Conservation (phyloP, 345 rosid genomes). For the Arabis hirsuta region DNA sequence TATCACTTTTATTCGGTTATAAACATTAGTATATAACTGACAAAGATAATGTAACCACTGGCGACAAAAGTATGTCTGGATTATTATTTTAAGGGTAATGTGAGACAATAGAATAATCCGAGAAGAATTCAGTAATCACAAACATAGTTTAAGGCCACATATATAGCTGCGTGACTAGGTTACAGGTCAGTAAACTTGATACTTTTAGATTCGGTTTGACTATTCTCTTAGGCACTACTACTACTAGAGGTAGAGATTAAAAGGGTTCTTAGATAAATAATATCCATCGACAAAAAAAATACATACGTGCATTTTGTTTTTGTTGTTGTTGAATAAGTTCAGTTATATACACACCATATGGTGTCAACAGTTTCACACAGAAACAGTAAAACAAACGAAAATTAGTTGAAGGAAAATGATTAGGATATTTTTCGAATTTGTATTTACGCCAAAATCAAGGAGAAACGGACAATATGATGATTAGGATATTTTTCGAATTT, state of each 20-base stretch:
- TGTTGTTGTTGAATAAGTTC: too few species aligned
- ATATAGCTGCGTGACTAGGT: constrained; percentile 39
- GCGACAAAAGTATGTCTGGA: constrained; percentile 38
- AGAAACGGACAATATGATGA: too few species aligned
- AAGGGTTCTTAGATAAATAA: constrained; percentile 12
- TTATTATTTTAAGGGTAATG: constrained; percentile 27
- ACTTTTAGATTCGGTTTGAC: constrained; percentile 37
- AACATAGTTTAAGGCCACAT: constrained; percentile 34
- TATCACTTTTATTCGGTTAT: constrained; percentile 30
- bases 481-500: not conserved
- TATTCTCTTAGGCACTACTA: constrained; percentile 28
- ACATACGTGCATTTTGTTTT: not conserved
- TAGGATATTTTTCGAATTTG: too few species aligned
- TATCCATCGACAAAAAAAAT: constrained; percentile 6
- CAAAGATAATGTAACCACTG: constrained; percentile 39
- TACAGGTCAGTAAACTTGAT: constrained; percentile 38
- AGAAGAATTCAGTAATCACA: constrained; percentile 28
- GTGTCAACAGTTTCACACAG: too few species aligned
- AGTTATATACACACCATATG: too few species aligned
- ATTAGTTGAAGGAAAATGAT: too few species aligned
- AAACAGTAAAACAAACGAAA: too few species aligned
- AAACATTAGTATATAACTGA: constrained; percentile 23
- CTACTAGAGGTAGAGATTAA: constrained; percentile 35
- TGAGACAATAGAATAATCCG: constrained; percentile 28
- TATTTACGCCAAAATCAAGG: too few species aligned